phyloP scores from a whole-genome alignment of 768 basidiomycete genomes.

The Boletus subcaerulescens region DNA sequence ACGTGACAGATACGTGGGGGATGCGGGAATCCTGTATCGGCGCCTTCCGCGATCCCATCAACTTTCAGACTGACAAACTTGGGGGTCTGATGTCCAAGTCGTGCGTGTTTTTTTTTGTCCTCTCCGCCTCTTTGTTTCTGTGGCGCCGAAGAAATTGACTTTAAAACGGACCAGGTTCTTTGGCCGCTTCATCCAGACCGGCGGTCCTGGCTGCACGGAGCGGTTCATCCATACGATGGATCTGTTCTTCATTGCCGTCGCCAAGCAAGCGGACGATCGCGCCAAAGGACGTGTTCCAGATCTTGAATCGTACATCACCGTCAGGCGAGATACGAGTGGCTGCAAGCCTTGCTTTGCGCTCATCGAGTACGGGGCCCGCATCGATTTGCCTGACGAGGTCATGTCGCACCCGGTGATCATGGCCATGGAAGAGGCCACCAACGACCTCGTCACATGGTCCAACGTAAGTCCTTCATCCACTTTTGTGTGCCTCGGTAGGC shows the following conservation, averaged over 20 bases:
- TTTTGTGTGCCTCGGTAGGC: neutral
- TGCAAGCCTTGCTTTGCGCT: constrained; percentile 50
- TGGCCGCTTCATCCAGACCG: constrained; percentile 35
- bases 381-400: constrained; percentile 54
- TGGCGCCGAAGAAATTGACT: neutral
- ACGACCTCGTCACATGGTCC: constrained; percentile 51
- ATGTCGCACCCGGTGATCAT: constrained; percentile 48
- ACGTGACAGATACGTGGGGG: constrained; percentile 28
- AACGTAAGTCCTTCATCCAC: constrained; percentile 30
- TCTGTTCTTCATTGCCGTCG: constrained; percentile 41
- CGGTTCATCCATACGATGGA: constrained; percentile 42
- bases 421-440: constrained; percentile 44
- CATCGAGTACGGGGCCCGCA: constrained; percentile 51
- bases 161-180: constrained; percentile 33
- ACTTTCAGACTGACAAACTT: constrained; percentile 27
- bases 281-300: constrained; percentile 36
- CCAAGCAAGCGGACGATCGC: constrained; percentile 43
- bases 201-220: constrained; percentile 38
- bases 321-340: constrained; percentile 54
- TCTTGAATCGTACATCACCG: constrained; percentile 50
- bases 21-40: constrained; percentile 31
- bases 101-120: constrained; percentile 23
- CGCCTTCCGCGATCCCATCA: constrained; percentile 29
- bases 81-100: constrained; percentile 33
- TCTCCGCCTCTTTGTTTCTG: neutral